Evolutionary conservation across 108 stramenopile species (phyloP).

Genomic region (Epithemia pelagica): DNA sequence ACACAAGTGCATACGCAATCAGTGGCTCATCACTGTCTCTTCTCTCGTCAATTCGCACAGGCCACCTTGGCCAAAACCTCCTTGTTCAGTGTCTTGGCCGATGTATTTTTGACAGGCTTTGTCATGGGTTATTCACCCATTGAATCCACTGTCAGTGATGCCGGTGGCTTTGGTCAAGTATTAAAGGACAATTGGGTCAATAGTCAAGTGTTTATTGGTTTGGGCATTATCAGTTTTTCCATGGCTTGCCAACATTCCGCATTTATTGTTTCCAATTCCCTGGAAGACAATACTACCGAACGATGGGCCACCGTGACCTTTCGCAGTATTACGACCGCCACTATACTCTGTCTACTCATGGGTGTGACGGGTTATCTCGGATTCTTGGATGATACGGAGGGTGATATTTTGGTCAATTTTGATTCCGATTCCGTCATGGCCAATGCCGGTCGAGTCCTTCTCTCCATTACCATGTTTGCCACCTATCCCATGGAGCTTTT

Average conservation of each 20-base stretch:
- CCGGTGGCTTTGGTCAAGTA: conserved; percentile 60
- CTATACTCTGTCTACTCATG: conserved; percentile 42
- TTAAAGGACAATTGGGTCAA: conserved; percentile 45
- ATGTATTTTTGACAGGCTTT: conserved; percentile 59
- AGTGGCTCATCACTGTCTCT: too few species aligned
- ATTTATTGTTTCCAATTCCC: conserved; percentile 61
- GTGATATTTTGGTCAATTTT: conserved; percentile 79
- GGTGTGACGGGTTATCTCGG: conserved; percentile 73
- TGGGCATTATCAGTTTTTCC: conserved; percentile 71
- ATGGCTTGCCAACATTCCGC: conserved; percentile 86
- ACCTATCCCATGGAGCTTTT: conserved; percentile 64
- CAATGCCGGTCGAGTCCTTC: conserved; percentile 46
- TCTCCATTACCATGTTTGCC: conserved; percentile 84
- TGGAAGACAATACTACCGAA: conserved; percentile 37
- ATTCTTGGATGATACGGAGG: conserved; percentile 63
- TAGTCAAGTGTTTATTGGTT: conserved; percentile 59
- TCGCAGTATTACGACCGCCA: conserved; percentile 36
- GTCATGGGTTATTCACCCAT: conserved; percentile 57
- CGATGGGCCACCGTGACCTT: conserved; percentile 62
- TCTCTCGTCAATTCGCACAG: too few species aligned
- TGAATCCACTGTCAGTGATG: conserved; percentile 31
- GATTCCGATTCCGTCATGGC: conserved; percentile 39
- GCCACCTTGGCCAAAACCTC: conserved; percentile 53
- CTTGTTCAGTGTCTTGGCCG: conserved; percentile 52
- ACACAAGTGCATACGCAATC: too few species aligned